Evolutionary conservation across 2,329 filamentous ascomycete genomes (phyloP), one percentile per base, ranked within the genome.

Genomic region (Aspergillus alliaceus): DNA sequence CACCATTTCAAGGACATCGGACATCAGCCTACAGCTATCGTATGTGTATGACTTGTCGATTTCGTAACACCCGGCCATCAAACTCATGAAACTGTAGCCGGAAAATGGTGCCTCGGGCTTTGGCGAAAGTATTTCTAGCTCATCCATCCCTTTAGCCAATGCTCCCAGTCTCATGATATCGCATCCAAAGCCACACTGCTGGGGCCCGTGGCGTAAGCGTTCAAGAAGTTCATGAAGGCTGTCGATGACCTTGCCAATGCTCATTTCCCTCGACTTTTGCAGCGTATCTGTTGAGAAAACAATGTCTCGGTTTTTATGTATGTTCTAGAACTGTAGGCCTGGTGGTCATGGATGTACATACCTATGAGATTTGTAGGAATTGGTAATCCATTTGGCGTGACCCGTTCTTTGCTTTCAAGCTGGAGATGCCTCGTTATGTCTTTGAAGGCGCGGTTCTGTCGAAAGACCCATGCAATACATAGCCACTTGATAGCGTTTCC

Each of bases 381-480:
- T 25, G 20, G 22, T n/a, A 27, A 14, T 1, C 12, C n/a, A 4
- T 24, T 24, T 27, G 40, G 11, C 4, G 9, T 27, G 22, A 44
- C 8, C 6, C 15, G 15, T 24, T 8, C 11, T 6, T 4, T 15
- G 22, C 9, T 24, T 14, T 42, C 18, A 5, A 22, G 39, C 12
- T 24, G 18, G 39, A 42, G 9, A 9, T 11, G 8, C 39, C 18
- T 25, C 22, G 39, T 42, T 24, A 42, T 9, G 14, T 14, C 4
- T 12, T 25, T 40, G 20, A 59, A 59, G 18, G 34, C 54, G 1
- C 22, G 2, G 12, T 15, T 3, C 24, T 44, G 39, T 20, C 27
- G 32, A n/a, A 58, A 58, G 6, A 53, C 53, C 56, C 53, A 56
- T 7, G 56, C 40, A 18, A 56, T 44, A 6, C 32, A 50, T 4